Evolutionary conservation across 116 monocot species (phyloP).

Genomic region (Trichopus zeylanicus): DNA sequence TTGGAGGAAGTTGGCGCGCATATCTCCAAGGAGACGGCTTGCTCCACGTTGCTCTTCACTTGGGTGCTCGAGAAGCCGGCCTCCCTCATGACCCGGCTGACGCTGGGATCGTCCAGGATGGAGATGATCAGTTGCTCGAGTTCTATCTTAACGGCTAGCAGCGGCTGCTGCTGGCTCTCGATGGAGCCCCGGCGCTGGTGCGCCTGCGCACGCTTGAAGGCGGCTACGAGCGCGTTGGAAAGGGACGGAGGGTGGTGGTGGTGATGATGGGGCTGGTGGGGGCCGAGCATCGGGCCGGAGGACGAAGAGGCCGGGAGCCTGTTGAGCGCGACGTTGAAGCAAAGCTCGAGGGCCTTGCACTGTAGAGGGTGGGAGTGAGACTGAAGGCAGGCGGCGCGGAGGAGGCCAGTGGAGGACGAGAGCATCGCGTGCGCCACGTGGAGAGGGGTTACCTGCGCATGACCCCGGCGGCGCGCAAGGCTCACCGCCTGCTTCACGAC

Average conservation of each 20-base stretch:
- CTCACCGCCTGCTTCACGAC: constrained; percentile 58
- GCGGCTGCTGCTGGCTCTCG: constrained; percentile 73
- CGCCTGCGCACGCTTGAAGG: constrained; percentile 82
- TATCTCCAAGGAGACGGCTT: constrained; percentile 36
- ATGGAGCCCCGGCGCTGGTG: constrained; percentile 78
- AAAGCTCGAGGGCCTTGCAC: constrained; percentile 88
- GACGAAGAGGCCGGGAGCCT: constrained; percentile 60
- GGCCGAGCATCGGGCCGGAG: constrained; percentile 29
- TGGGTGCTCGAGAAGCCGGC: constrained; percentile 95
- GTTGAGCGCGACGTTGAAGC: constrained; percentile 92
- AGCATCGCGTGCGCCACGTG: constrained; percentile 87
- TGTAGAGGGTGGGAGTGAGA: constrained; percentile 84
- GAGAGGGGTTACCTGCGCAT: constrained; percentile 80
- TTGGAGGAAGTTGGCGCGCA: constrained; percentile 14
- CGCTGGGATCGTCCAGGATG: constrained; percentile 91
- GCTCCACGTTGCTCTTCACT: constrained; percentile 78
- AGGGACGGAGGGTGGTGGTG: constrained; percentile 39
- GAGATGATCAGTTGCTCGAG: constrained; percentile 84
- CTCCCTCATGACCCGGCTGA: constrained; percentile 92
- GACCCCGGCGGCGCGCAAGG: constrained; percentile 67
- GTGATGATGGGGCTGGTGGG: constrained; percentile 13
- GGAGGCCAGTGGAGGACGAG: constrained; percentile 49
- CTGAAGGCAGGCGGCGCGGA: constrained; percentile 71
- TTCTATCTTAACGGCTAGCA: constrained; percentile 77
- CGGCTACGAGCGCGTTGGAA: constrained; percentile 82